Evolutionary conservation across 495 filamentous ascomycete genomes (phyloP).

Genomic region (Tetracladium marchalianum): DNA sequence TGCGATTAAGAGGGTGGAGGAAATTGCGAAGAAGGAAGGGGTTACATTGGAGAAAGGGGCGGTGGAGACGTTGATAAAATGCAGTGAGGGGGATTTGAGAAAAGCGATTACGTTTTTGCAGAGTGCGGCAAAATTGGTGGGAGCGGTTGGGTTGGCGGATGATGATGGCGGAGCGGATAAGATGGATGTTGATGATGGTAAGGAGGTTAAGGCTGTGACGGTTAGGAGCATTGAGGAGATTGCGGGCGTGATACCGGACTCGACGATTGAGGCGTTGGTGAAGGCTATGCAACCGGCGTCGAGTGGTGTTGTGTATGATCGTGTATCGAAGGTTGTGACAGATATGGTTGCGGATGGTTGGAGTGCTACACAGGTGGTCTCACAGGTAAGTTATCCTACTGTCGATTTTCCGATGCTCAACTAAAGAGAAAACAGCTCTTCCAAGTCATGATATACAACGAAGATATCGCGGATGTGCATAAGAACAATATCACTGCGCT

Average conservation of each 20-base stretch:
- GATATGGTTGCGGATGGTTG: conserved; percentile 95
- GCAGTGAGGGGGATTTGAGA: conserved; percentile 86
- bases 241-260: conserved; percentile 80
- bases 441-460: conserved; percentile 71
- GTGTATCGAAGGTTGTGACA: conserved; percentile 66
- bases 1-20: conserved; percentile 60
- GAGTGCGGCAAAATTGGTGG: conserved; percentile 73
- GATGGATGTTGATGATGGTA: conserved; percentile 46
- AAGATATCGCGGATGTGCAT: conserved; percentile 67
- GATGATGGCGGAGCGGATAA: conserved; percentile 37
- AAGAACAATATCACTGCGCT: conserved; percentile 85
- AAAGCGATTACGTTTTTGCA: conserved; percentile 96
- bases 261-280: conserved; percentile 57
- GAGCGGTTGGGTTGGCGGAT: conserved; percentile 33
- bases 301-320: conserved; percentile 55
- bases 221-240: conserved; percentile 83
- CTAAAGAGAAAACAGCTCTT: conserved; percentile 54
- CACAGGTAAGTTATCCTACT: conserved; percentile 45
- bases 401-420: not conserved
- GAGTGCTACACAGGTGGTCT: conserved; percentile 85
- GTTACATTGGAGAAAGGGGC: conserved; percentile 69
- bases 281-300: conserved; percentile 69
- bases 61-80: conserved; percentile 71
- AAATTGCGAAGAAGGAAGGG: conserved; percentile 71
- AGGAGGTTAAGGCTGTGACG: conserved; percentile 43